Evolutionary conservation across 345 rosid genomes (phyloP).

Genomic region (Brassica incana): DNA sequence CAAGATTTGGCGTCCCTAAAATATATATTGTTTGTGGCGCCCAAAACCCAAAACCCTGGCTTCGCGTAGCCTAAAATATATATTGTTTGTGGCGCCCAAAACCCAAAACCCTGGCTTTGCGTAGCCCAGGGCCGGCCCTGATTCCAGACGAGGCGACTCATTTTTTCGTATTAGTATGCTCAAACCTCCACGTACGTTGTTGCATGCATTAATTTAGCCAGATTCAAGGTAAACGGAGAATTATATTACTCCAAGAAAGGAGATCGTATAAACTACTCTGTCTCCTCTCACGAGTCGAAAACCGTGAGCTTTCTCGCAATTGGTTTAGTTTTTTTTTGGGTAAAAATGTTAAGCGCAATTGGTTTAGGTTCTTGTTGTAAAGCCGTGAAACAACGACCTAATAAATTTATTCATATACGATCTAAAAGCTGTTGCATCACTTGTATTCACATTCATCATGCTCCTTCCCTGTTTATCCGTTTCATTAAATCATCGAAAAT

Average conservation of each 20-base stretch:
- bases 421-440: slow-evolving; percentile 29
- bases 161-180: neutral
- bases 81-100: too few species aligned
- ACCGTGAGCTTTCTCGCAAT: slow-evolving; percentile 25
- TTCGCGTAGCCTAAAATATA: too few species aligned
- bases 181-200: neutral
- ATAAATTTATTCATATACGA: slow-evolving; percentile 29
- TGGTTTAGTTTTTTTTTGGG: neutral
- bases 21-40: too few species aligned
- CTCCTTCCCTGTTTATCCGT: slow-evolving; percentile 31
- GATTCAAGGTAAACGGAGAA: neutral
- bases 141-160: neutral
- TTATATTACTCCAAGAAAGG: neutral
- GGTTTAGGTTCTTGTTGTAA: slow-evolving; percentile 27
- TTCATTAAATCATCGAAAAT: slow-evolving; percentile 20
- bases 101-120: too few species aligned
- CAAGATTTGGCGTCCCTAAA: too few species aligned
- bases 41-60: too few species aligned
- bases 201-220: neutral
- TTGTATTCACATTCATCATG: slow-evolving; percentile 41
- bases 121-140: too few species aligned
- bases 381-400: slow-evolving; percentile 34
- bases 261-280: neutral
- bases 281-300: slow-evolving; percentile 22
- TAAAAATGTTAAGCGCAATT: neutral